Base-by-base conservation (phyloP, 2,329 filamentous ascomycete species). In the Sporothrix schenckii region DNA sequence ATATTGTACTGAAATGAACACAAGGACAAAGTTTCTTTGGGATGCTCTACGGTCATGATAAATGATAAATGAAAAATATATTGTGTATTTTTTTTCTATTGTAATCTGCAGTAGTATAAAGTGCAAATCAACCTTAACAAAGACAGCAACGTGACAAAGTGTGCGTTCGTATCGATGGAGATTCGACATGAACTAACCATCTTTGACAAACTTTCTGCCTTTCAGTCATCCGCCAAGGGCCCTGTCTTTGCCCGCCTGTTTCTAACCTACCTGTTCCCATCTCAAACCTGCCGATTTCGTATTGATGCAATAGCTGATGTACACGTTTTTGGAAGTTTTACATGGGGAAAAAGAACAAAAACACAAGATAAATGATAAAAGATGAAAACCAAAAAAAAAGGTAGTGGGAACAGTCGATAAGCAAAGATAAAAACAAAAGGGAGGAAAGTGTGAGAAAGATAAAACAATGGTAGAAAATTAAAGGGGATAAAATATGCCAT, bases 221-320 rank as follows among this genome's bases (percentile, higher is more conserved):
- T 13, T 9, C 21, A 3, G 19, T 52, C 11, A 44, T 27, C 63
- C 24, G 63, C 34, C 66, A 11, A 4, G 41, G 30, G n/a, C 65
- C 65, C 13, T 75, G 70, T 71, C 16, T 39, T 54, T 44, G 7
- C 30, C 56, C 21, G 19, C 14, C 21, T 39, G 39, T 13, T 47
- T 56, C 44, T 65, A 65, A 34, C 61, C n/a, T 49, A 13, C 68
- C 53, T 16, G 16, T 67, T 65, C 50, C 44, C 47, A 7, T 53
- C 52, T 39, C 19, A 27, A 39, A 39, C 61, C 61, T 52, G 27
- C 61, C 27, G 44, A 39, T 21, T 66, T 66, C 27, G 61, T 21
- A 34, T 67, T 70, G 69, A 72, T 73, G 72, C 72, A 72, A 69
- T 71, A 73, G 66, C 54, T 73, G 72, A 71, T 74, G 72, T 74